Base-by-base conservation (phyloP, 106 monocot genomes). In the Dactylorhiza incarnata region DNA sequence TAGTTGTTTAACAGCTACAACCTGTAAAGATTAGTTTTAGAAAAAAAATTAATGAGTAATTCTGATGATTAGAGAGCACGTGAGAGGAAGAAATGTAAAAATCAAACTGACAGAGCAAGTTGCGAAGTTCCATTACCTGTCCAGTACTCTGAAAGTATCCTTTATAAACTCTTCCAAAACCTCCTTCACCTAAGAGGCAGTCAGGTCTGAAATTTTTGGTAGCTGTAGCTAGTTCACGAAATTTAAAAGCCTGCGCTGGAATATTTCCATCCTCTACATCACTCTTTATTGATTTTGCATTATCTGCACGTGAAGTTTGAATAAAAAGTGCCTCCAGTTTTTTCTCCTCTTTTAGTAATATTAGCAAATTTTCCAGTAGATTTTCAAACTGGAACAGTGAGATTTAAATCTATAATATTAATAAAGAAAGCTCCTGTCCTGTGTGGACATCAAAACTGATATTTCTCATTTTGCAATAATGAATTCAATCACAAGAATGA, bases 141-240 rank as follows among this genome's bases (percentile, higher is more conserved):
- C 82, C 82, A 4, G 46, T 75, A 20, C 56, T 76, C 58, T 83
- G 80, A 12, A 86, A 74, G 12, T 25, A 49, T 8, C 86, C 86
- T 49, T 83, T 83, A 59, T 86, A 83, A 73, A 86, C 86, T 77
- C 82, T 78, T 5, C 88, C 88, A 47, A 88, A 88, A n/a, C 88
- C 88, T 25, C 88, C 88, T 83, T 88, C 88, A 0, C 88, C 88
- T 23, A 88, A 17, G 68, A 85, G 83, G 49, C 76, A 85, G 75
- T 88, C 83, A 11, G 83, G 80, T 26, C 88, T 83, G 49, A 88
- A 88, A 20, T 85, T 88, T 48, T 75, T 71, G 6, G 88, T 88
- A 13, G 85, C 88, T 0, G 73, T 56, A 9, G 78, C 85, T 13
- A 88, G 88, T 49, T 88, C 88, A 4, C 88, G 85, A 73, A 83